Base-by-base conservation (phyloP, 2,329 filamentous ascomycete species). In the Alternaria rosae region DNA sequence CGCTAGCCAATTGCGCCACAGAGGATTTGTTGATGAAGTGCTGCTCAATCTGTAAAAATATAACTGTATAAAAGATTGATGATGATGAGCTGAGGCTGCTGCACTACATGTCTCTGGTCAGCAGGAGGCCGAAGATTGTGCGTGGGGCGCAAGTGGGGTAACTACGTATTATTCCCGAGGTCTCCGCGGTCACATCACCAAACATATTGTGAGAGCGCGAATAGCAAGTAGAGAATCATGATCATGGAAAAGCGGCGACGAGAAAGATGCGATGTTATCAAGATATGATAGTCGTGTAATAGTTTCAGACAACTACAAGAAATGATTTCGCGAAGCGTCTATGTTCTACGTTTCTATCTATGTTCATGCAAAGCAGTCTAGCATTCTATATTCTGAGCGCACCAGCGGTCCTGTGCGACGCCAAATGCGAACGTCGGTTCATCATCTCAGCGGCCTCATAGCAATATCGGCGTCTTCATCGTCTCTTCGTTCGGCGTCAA, bases 1-100 rank as follows among this genome's bases (percentile, higher is more conserved):
- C 84, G 84, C 84, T 86, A 86, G 83, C 84, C 85, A 85, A 79
- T 79, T 79, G 77, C 77, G 77, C 76, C 76, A 79, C 72, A 74
- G 76, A 77, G 75, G 75, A 43, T 52, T 28, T 28, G 23, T 57
- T 53, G 41, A 26, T 58, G 23, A 30, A 21, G 2, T 8, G 25
- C 7, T 21, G 6, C n/a, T n/a, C n/a, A n/a, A n/a, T n/a, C n/a
- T n/a, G 8, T 0, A 1, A 20, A 17, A 21, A 9, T 43, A 9
- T 13, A 4, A 1, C 13, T 4, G 3, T 11, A 41, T 41, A 17
- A 1, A 3, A 1, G 5, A 41, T 11, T 0, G 2, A 5, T 0
- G 6, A 32, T 32, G 30, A 3, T 15, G 30, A 4, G 30, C 12
- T 32, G 15, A 32, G 1, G 4, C 6, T 32, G 12, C n/a, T n/a